phyloP scores from a whole-genome alignment of 2,329 filamentous ascomycete species.

The Nigrograna mackinnonii region DNA sequence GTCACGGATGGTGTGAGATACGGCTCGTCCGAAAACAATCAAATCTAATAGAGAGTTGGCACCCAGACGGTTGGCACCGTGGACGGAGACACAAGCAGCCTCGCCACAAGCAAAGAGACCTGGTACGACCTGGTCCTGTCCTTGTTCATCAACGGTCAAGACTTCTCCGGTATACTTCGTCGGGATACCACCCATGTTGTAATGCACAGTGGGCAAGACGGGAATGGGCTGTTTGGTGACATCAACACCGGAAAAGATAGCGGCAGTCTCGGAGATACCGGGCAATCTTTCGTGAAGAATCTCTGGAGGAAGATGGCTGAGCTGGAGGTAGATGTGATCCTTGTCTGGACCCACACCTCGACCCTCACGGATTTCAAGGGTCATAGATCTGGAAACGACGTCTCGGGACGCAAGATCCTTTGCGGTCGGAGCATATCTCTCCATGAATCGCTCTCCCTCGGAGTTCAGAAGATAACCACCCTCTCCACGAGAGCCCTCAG shows the following conservation, averaged over 20 bases:
- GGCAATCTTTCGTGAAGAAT: conserved; percentile 52
- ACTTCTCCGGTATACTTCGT: conserved; percentile 56
- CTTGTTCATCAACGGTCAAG: conserved; percentile 70
- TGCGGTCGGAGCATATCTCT: conserved; percentile 55
- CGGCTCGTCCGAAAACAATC: conserved; percentile 96
- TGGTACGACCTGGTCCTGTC: conserved; percentile 90
- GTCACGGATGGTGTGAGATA: conserved; percentile 95
- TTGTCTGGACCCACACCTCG: conserved; percentile 50
- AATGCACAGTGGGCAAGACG: conserved; percentile 56
- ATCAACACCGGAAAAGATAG: conserved; percentile 55
- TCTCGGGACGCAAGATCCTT: conserved; percentile 55
- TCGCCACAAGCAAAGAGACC: conserved; percentile 97
- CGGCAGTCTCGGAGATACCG: conserved; percentile 55
- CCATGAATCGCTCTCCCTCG: conserved; percentile 55
- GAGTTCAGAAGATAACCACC: conserved; percentile 55
- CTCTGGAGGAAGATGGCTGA: conserved; percentile 52
- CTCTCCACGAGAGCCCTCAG: conserved; percentile 70
- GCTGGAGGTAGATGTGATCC: conserved; percentile 53
- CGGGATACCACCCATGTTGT: conserved; percentile 56
- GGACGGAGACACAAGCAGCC: conserved; percentile 95
- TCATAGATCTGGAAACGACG: conserved; percentile 53
- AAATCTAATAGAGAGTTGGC: conserved; percentile 98
- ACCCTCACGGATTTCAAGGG: conserved; percentile 53
- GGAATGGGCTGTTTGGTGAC: conserved; percentile 55
- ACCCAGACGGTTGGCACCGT: conserved; percentile 96